A percentile compares a stretch with the other conserved stretches of the same genome.
These are phyloP conservation scores for Orbilia quercus DNA, from an alignment of 2,329 filamentous ascomycete species.

Conservation along the genomic window DNA sequence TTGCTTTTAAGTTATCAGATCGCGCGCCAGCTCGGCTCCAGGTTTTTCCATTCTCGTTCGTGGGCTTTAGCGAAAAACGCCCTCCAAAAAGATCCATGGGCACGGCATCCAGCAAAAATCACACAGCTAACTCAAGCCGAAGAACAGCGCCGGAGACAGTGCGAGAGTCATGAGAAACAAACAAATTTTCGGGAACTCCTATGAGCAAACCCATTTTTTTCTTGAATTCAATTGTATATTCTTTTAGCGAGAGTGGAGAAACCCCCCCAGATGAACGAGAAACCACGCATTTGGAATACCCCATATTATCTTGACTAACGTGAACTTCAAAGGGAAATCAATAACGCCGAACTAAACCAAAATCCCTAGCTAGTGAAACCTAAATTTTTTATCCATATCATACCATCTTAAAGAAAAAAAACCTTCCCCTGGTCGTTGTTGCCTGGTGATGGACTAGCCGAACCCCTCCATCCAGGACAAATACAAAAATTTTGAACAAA, in stretches of 20 bases:
- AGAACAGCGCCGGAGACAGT: not conserved
- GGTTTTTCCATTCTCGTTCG: constrained; percentile 12
- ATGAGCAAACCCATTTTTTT: too few relatives aligned
- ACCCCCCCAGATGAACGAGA: not conserved
- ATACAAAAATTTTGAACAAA: not conserved
- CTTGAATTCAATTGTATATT: too few relatives aligned
- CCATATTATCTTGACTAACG: constrained; percentile 10
- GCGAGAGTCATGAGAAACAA: not conserved
- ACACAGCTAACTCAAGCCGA: not conserved
- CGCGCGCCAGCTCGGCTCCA: constrained; percentile 24
- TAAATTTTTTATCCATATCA: constrained; percentile 6
- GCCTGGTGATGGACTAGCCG: constrained; percentile 30
- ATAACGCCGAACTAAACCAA: constrained; percentile 19
- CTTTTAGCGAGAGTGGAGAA: too few relatives aligned
- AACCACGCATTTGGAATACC: constrained; percentile 6
- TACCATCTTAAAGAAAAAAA: constrained; percentile 11
- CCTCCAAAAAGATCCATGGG: too few relatives aligned
- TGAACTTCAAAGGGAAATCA: not conserved
- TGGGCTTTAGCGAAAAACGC: constrained; percentile 27
- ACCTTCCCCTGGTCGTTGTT: constrained; percentile 11
- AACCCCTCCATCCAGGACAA: constrained; percentile 2
- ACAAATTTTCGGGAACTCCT: not conserved
- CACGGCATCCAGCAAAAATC: too few relatives aligned
- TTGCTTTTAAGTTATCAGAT: constrained; percentile 35
- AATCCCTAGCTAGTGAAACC: not conserved